Conservation (phyloP, 768 basidiomycete species). For the Termitomyces sp. region DNA sequence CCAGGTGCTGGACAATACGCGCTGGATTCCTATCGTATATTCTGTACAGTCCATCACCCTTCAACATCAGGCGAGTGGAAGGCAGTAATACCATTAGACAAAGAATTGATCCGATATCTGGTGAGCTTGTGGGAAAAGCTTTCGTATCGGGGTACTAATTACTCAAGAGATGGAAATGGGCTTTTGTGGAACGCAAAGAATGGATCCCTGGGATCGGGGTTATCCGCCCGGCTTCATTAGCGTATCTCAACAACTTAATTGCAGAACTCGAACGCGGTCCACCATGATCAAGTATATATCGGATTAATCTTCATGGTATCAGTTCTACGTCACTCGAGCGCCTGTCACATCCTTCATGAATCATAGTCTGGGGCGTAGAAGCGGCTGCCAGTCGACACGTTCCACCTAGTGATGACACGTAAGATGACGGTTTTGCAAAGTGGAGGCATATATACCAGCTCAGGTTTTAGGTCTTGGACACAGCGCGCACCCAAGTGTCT, state of each 20-base stretch:
- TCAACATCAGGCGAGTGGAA: conserved; percentile 51
- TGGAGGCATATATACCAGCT: conserved; percentile 48
- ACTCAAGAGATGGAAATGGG: conserved; percentile 69
- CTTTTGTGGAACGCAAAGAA: conserved; percentile 40
- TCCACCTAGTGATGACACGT: conserved; percentile 37
- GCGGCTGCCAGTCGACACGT: conserved; percentile 63
- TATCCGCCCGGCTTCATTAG: conserved; percentile 26
- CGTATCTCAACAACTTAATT: conserved; percentile 34
- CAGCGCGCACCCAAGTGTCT: conserved; percentile 63
- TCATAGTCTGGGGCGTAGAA: conserved; percentile 28
- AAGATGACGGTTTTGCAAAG: neutral
- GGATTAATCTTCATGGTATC: neutral
- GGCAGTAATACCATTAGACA: conserved; percentile 56
- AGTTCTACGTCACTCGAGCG: neutral
- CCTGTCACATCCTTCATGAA: neutral
- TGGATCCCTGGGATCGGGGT: conserved; percentile 46
- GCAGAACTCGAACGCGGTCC: conserved; percentile 23
- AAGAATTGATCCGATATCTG: conserved; percentile 62
- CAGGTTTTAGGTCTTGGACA: conserved; percentile 62
- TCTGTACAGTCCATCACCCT: conserved; percentile 35
- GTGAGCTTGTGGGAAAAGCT: conserved; percentile 29
- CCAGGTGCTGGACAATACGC: conserved; percentile 69
- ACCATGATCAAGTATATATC: neutral
- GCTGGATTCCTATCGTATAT: conserved; percentile 72
- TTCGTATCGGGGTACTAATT: neutral